phyloP scores from a whole-genome alignment of 2,329 filamentous ascomycete species.

The Phaeosphaeriaceae sp. region DNA sequence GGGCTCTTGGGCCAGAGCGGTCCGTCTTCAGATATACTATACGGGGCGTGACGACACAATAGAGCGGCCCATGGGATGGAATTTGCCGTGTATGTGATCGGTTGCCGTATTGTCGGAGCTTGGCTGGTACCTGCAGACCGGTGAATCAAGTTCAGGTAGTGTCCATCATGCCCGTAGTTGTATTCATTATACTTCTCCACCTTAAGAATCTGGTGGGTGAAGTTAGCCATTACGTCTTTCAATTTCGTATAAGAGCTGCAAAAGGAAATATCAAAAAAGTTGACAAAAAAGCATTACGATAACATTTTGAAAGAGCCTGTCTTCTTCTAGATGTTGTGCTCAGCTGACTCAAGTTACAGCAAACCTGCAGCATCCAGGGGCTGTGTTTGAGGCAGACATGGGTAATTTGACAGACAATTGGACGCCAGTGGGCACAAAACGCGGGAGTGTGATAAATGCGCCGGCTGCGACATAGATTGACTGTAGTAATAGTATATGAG shows the following conservation, averaged over 20 bases:
- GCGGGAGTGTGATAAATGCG: conserved; percentile 25
- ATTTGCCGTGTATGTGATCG: background rate
- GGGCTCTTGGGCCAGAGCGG: too few relatives aligned
- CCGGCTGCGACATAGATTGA: conserved; percentile 20
- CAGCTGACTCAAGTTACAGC: conserved; percentile 44
- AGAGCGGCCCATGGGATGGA: background rate
- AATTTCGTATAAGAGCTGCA: conserved; percentile 17
- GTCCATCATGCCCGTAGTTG: background rate
- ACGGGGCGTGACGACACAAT: background rate
- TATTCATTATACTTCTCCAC: background rate
- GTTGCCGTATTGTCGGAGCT: background rate
- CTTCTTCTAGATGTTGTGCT: conserved; percentile 33
- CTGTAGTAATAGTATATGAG: conserved; percentile 12
- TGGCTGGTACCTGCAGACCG: background rate
- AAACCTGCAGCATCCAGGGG: conserved; percentile 41
- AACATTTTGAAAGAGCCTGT: conserved; percentile 27
- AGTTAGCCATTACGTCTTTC: conserved; percentile 13
- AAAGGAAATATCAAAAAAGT: conserved; percentile 13
- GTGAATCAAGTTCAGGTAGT: background rate
- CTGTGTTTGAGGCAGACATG: conserved; percentile 5
- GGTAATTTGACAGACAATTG: conserved; percentile 22
- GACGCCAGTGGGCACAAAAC: conserved; percentile 13
- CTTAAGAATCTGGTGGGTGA: background rate
- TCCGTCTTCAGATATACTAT: background rate
- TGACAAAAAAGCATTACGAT: conserved; percentile 27